These are phyloP conservation scores for Botrytis sinoallii DNA, from an alignment of 2,329 filamentous ascomycete species.

Conservation along the genomic window DNA sequence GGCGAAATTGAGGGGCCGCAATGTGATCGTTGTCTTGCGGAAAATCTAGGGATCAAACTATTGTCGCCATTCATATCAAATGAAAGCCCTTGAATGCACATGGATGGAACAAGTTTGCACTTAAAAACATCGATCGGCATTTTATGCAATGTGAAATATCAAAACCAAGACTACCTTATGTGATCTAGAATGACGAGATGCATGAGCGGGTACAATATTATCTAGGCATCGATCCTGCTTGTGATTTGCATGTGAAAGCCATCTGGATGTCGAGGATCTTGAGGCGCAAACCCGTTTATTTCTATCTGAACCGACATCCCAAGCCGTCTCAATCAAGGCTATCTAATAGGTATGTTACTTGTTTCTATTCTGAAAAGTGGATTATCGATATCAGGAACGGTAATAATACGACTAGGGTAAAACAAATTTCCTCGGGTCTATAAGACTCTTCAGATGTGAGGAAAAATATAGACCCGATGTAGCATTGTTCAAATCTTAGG, in stretches of 20 bases:
- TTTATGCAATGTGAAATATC: not conserved
- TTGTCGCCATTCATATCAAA: not conserved
- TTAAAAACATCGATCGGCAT: not conserved
- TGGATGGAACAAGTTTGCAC: not conserved
- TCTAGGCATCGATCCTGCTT: not conserved
- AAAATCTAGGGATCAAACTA: not conserved
- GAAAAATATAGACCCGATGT: too few species aligned
- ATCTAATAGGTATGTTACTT: too few species aligned
- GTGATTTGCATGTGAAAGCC: not conserved
- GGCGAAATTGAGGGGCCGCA: constrained; percentile 2
- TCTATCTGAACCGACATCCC: not conserved
- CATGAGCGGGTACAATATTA: not conserved
- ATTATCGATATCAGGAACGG: not conserved
- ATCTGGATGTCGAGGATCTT: not conserved
- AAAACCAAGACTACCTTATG: not conserved
- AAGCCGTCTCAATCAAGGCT: not conserved
- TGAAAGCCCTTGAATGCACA: not conserved
- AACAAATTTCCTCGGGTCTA: too few species aligned
- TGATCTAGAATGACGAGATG: not conserved
- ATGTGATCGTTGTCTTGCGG: not conserved
- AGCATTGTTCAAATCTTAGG: too few species aligned
- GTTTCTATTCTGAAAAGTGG: not conserved
- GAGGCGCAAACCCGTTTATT: not conserved
- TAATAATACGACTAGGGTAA: too few species aligned
- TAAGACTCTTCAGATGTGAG: too few species aligned